Evolutionary conservation across 208 protist genomes (phyloP).

Genomic region (Leishmania aethiopica): DNA sequence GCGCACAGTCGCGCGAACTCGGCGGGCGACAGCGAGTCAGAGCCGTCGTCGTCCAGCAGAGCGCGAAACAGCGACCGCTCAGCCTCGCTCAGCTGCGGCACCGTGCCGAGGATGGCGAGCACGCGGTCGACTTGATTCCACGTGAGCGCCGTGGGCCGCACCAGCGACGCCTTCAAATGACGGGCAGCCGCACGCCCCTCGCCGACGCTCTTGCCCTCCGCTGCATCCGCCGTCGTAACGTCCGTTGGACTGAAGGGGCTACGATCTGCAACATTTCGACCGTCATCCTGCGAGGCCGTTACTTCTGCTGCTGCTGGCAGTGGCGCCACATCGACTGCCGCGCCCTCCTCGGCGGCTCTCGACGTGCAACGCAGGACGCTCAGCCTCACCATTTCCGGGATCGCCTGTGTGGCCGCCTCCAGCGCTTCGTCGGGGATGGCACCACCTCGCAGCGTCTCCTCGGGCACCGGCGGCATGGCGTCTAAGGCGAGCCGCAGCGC

Average conservation of each 20-base stretch:
- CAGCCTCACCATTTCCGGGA: slow-evolving; percentile 26
- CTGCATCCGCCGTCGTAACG: background rate
- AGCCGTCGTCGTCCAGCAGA: slow-evolving; percentile 60
- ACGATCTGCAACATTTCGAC: background rate
- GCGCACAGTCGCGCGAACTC: slow-evolving; percentile 63
- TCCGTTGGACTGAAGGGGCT: background rate
- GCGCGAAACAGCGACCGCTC: slow-evolving; percentile 51
- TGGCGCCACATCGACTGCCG: background rate
- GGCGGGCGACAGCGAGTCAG: slow-evolving; percentile 54
- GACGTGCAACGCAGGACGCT: slow-evolving; percentile 17
- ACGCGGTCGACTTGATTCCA: slow-evolving; percentile 55
- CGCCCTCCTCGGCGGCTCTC: background rate
- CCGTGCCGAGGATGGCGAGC: slow-evolving; percentile 29
- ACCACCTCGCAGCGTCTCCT: slow-evolving; percentile 28
- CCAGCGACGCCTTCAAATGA: slow-evolving; percentile 5
- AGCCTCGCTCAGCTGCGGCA: slow-evolving; percentile 37
- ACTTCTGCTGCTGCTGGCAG: background rate
- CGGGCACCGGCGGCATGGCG: slow-evolving; percentile 40
- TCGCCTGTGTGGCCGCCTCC: slow-evolving; percentile 13
- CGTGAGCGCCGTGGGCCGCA: slow-evolving; percentile 47
- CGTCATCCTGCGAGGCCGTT: background rate
- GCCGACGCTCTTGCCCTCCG: background rate
- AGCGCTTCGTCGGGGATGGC: slow-evolving; percentile 38
- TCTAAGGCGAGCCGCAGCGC: slow-evolving; percentile 55
- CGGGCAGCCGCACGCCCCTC: background rate